Percentiles rank a stretch among this genome's conserved stretches.
Conservation (phyloP, 1,284 basidiomycete species). For the Neolentinus lepideus region DNA sequence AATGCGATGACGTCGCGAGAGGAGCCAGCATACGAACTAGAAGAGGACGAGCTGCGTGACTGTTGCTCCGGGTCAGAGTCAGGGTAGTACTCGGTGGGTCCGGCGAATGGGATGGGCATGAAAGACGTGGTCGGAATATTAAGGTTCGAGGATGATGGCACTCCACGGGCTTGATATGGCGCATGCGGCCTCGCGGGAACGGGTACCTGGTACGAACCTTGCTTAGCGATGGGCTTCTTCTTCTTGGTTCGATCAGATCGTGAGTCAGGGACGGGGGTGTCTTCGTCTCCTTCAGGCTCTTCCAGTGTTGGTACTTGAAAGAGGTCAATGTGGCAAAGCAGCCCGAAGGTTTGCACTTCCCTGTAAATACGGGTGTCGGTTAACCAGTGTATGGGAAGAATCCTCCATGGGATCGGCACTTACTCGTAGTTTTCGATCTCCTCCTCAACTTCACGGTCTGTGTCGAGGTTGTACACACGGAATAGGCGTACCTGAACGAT, state of each 20-base stretch:
- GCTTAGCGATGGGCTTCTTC: not conserved
- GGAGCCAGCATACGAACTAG: constrained; percentile 5
- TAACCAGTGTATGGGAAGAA: too few species aligned
- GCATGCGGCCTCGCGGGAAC: not conserved
- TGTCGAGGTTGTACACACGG: constrained; percentile 19
- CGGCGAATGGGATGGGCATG: not conserved
- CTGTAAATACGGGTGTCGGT: constrained; percentile 21
- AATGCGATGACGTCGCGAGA: constrained; percentile 30
- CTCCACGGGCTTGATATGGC: not conserved
- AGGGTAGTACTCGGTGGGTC: not conserved
- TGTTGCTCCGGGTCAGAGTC: constrained; percentile 1
- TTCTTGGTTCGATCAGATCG: not conserved
- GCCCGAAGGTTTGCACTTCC: constrained; percentile 38
- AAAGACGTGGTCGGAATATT: not conserved
- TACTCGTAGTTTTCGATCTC: constrained; percentile 31
- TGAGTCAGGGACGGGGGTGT: not conserved
- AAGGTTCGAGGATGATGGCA: not conserved
- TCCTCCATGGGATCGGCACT: too few species aligned
- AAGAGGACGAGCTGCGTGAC: constrained; percentile 5
- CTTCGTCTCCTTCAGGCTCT: constrained; percentile 10
- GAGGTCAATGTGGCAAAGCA: constrained; percentile 61
- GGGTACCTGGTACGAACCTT: not conserved
- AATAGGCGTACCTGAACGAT: constrained; percentile 28
- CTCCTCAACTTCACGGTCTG: constrained; percentile 20
- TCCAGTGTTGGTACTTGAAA: constrained; percentile 38